Base-by-base conservation (phyloP, 495 filamentous ascomycete species). In the Niebla homalea region DNA sequence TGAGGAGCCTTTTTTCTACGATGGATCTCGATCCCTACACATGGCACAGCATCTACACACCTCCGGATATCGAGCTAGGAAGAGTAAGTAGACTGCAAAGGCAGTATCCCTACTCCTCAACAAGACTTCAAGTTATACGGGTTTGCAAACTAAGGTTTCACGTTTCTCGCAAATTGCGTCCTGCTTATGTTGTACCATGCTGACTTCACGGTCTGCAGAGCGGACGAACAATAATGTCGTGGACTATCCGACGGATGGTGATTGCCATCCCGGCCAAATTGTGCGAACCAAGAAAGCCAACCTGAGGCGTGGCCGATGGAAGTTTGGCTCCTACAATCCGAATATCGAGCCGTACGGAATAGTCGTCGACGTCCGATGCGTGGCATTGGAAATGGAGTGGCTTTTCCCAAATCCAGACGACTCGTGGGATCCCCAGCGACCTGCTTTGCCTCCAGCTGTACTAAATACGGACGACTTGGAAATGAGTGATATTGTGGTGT, bases 241-340 rank as follows among this genome's bases (percentile, higher is more conserved):
- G 29, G 29, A 32, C 14, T 32, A 32, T 32, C 19, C 42, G 8
- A 46, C 57, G 14, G 41, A 52, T 29, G 57, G 60, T 14, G 42
- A 46, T 37, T 57, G 65, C 23, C 64, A 57, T 15, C 62, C 66
- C 23, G 79, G 79, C 7, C 71, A 78, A 52, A 63, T 62, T 38
- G 69, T 73, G 11, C 56, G 59, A 32, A 78, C 75, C 0, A 67
- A 67, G 46, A 70, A 72, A 37, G 68, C 61, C 12, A 76, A 78
- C 51, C 51, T 82, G 41, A 61, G 68, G 36, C 57, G 64, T 45
- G 74, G 74, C 0, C 56, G 63, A 29, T 78, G 74, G 72, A 62
- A 65, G 46, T 70, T 64, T 42, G 74, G 72, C 2, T 60, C 64
- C 38, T 79, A 74, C 49, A 61, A 71, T 51, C 66, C 58, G 59